A percentile compares a stretch with the other conserved stretches of the same genome.
Conservation (phyloP, 768 basidiomycete species). For the Amanita thiersii region DNA sequence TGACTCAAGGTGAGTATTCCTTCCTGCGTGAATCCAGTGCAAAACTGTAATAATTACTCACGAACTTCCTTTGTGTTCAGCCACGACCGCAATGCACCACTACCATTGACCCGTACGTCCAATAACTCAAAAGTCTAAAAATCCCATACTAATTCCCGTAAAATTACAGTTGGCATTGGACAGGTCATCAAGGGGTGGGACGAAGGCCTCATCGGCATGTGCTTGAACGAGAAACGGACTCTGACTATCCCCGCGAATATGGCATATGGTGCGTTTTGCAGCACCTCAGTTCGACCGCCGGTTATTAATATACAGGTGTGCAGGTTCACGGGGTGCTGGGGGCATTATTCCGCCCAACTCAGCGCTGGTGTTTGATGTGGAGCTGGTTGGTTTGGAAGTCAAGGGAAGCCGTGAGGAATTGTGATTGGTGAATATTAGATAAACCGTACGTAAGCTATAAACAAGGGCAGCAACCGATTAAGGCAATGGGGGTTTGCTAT, state of each 20-base stretch:
- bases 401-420: constrained; percentile 44
- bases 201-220: constrained; percentile 77
- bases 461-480: too few relatives aligned
- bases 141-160: too few relatives aligned
- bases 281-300: neutral
- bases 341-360: constrained; percentile 71
- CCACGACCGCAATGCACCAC: constrained; percentile 63
- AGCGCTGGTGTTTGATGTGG: constrained; percentile 80
- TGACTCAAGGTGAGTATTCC: constrained; percentile 64
- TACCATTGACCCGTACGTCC: constrained; percentile 68
- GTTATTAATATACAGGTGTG: neutral
- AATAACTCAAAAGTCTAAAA: neutral
- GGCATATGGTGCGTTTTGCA: constrained; percentile 67
- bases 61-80: constrained; percentile 26
- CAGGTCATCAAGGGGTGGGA: constrained; percentile 89
- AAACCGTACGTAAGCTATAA: too few relatives aligned
- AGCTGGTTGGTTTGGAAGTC: constrained; percentile 60
- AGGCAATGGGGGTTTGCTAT: too few relatives aligned
- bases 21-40: neutral
- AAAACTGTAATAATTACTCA: neutral
- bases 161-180: constrained; percentile 59
- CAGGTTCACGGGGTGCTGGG: constrained; percentile 73
- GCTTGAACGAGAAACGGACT: constrained; percentile 79
- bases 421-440: constrained; percentile 21
- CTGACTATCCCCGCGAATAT: constrained; percentile 75